Evolutionary conservation across 179 eudicot species (phyloP).

Genomic region (Pouteria campechiana): DNA sequence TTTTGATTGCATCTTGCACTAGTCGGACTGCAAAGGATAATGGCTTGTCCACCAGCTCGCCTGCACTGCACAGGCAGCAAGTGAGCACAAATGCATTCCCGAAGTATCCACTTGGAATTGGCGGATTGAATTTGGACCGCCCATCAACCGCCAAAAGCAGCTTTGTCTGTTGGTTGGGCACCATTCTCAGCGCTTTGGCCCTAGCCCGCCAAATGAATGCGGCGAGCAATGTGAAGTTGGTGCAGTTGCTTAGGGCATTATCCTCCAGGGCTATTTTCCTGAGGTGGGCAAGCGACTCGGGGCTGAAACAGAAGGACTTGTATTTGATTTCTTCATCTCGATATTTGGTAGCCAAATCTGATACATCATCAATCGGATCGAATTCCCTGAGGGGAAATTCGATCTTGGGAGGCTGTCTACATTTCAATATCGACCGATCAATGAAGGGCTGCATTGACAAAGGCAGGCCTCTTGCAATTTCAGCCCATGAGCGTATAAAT

Average conservation of each 20-base stretch:
- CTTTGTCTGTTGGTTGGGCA: slow-evolving; percentile 30
- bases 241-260: slow-evolving; percentile 19
- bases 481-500: slow-evolving; percentile 58
- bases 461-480: slow-evolving; percentile 42
- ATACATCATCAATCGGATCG: slow-evolving; percentile 25
- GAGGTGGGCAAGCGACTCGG: slow-evolving; percentile 19
- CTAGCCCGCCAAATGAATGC: slow-evolving; percentile 49
- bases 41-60: slow-evolving; percentile 27
- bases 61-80: slow-evolving; percentile 22
- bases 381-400: slow-evolving; percentile 37
- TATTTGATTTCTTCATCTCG: slow-evolving; percentile 21
- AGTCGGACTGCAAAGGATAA: slow-evolving; percentile 22
- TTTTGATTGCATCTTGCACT: slow-evolving; percentile 35
- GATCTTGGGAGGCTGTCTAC: slow-evolving; percentile 41
- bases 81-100: slow-evolving; percentile 53
- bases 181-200: slow-evolving; percentile 25
- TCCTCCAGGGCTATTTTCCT: slow-evolving; percentile 33
- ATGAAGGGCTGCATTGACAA: slow-evolving; percentile 31
- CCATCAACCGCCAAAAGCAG: slow-evolving; percentile 46
- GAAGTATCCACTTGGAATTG: slow-evolving; percentile 36
- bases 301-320: slow-evolving; percentile 30
- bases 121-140: slow-evolving; percentile 29
- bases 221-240: slow-evolving; percentile 38
- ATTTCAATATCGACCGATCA: slow-evolving; percentile 32
- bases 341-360: slow-evolving; percentile 12